Conservation (phyloP, 2,329 filamentous ascomycete species). For the Epichloe hybrida region DNA sequence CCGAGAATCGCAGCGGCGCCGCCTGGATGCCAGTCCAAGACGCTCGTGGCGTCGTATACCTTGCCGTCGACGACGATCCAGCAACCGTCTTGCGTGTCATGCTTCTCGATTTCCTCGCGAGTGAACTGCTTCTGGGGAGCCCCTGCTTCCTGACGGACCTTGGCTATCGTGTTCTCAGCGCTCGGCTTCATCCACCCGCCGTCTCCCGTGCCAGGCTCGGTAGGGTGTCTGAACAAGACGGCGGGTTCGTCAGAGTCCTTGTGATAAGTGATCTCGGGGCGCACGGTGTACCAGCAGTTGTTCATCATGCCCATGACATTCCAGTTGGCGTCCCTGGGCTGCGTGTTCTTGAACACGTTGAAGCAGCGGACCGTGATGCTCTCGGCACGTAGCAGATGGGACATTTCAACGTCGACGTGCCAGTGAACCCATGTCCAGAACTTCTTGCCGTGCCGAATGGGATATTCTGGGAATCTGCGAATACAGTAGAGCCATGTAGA, state of each 20-base stretch:
- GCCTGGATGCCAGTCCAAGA: slow-evolving; percentile 35
- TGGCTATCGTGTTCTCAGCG: slow-evolving; percentile 28
- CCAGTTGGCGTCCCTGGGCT: slow-evolving; percentile 31
- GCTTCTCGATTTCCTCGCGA: slow-evolving; percentile 38
- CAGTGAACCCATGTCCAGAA: slow-evolving; percentile 42
- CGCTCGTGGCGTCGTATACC: slow-evolving; percentile 35
- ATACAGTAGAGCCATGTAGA: slow-evolving; percentile 24
- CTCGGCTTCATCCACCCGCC: slow-evolving; percentile 39
- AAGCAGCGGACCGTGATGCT: slow-evolving; percentile 32
- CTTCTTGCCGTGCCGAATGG: slow-evolving; percentile 36
- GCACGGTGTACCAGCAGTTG: slow-evolving; percentile 35
- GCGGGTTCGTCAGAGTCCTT: slow-evolving; percentile 16
- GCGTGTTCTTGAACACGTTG: slow-evolving; percentile 36
- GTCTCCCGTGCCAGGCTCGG: slow-evolving; percentile 26
- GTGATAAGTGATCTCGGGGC: slow-evolving; percentile 22
- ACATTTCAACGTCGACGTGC: slow-evolving; percentile 33
- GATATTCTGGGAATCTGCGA: slow-evolving; percentile 28
- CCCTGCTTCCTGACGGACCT: slow-evolving; percentile 28
- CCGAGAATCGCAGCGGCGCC: slow-evolving; percentile 32
- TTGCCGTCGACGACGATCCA: slow-evolving; percentile 40
- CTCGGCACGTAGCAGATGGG: slow-evolving; percentile 27
- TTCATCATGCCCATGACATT: slow-evolving; percentile 42
- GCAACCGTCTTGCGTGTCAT: slow-evolving; percentile 32
- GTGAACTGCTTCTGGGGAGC: slow-evolving; percentile 39
- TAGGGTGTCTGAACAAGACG: slow-evolving; percentile 32